Evolutionary conservation across 192 early-diverging fungal species (phyloP).

Genomic region (Diversispora epigaea): DNA sequence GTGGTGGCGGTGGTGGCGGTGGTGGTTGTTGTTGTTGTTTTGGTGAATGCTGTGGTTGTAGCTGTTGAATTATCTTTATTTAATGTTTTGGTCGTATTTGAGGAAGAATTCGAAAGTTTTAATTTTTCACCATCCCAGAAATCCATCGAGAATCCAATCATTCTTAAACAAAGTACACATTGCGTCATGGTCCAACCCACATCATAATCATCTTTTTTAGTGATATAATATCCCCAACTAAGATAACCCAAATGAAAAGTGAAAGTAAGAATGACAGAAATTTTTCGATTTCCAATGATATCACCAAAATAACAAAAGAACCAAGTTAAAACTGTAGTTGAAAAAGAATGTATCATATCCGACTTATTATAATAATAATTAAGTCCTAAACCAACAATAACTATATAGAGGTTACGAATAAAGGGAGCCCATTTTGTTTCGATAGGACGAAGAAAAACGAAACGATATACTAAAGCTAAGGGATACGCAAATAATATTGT

Average conservation of each 20-base stretch:
- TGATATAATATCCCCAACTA: slow-evolving; percentile 48
- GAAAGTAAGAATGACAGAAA: slow-evolving; percentile 42
- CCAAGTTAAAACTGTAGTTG: slow-evolving; percentile 49
- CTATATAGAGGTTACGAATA: slow-evolving; percentile 49
- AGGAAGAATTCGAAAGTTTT: slow-evolving; percentile 9
- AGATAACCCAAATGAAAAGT: slow-evolving; percentile 54
- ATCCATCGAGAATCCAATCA: slow-evolving; percentile 66
- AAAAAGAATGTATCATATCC: slow-evolving; percentile 51
- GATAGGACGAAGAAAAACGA: slow-evolving; percentile 44
- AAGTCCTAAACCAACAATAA: slow-evolving; percentile 46
- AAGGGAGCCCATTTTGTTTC: slow-evolving; percentile 39
- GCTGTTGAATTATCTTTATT: neutral
- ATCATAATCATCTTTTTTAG: slow-evolving; percentile 53
- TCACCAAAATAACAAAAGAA: slow-evolving; percentile 38
- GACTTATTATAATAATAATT: slow-evolving; percentile 51
- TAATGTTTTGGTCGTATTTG: slow-evolving; percentile 20
- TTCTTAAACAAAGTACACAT: slow-evolving; percentile 59
- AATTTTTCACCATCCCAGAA: slow-evolving; percentile 51
- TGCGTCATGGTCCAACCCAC: slow-evolving; percentile 64
- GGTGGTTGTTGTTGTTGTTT: slow-evolving; percentile 10
- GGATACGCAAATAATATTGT: slow-evolving; percentile 51
- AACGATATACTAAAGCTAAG: slow-evolving; percentile 46
- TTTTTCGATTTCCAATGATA: slow-evolving; percentile 36
- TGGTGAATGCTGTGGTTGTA: neutral
- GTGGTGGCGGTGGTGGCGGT: neutral